These are phyloP conservation scores for Tilletia setariae DNA, from an alignment of 1,284 basidiomycete genomes.

Conservation along the genomic window DNA sequence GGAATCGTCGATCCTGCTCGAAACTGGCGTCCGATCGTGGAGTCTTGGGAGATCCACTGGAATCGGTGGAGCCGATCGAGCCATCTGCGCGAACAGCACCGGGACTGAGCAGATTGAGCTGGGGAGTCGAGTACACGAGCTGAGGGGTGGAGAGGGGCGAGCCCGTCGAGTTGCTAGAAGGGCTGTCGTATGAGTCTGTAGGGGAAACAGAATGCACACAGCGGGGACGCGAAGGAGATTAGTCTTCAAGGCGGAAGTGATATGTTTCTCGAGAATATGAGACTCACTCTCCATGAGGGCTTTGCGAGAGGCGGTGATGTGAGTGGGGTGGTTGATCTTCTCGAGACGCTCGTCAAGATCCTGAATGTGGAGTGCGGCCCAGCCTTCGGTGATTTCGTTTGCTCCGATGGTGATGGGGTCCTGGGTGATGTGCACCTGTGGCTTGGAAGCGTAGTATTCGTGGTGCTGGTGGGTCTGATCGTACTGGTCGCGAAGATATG, in stretches of 20 bases:
- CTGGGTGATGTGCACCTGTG: slow-evolving; percentile 6
- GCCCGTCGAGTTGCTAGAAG: neutral
- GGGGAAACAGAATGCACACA: neutral
- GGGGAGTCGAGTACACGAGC: slow-evolving; percentile 1
- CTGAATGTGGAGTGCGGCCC: slow-evolving; percentile 9
- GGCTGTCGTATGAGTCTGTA: slow-evolving; percentile 10
- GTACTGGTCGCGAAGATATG: slow-evolving; percentile 8
- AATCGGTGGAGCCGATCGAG: neutral
- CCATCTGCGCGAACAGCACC: neutral
- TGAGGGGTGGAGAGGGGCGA: slow-evolving; percentile 5
- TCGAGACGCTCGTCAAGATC: slow-evolving; percentile 7
- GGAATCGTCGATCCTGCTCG: slow-evolving; percentile 4
- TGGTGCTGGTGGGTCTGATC: neutral
- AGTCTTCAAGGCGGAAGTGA: neutral
- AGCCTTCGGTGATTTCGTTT: slow-evolving; percentile 12
- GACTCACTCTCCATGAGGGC: slow-evolving; percentile 5
- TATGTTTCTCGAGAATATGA: neutral
- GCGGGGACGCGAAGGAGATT: neutral
- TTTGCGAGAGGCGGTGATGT: neutral
- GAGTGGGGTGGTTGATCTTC: neutral
- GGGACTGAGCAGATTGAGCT: neutral
- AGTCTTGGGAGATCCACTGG: neutral
- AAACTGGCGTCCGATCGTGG: slow-evolving; percentile 7
- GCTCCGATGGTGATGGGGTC: slow-evolving; percentile 10
- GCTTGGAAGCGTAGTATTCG: neutral